Evolutionary conservation across 129 eudicot species (phyloP), one percentile per base, ranked within the genome.

Genomic region (Escallonia herrerae): DNA sequence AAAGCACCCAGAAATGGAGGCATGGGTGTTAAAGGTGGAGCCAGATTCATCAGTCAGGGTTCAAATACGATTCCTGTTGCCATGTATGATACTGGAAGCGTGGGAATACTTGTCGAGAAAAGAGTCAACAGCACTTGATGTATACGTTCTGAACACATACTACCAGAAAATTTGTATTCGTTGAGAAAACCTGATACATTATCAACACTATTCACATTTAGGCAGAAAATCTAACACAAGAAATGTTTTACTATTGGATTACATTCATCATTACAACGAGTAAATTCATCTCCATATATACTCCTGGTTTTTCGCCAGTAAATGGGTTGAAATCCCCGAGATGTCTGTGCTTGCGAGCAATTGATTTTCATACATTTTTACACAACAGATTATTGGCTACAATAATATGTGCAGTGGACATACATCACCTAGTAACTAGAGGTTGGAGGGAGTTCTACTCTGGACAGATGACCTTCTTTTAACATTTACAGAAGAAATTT

Each of bases 341-440:
- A 56, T 41, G 5, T 52, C 61, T 66, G 40, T 54, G 58, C 2
- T 7, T 44, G 53, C 8, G 40, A 14, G 61, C 15, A 15, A 40
- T 51, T 66, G 51, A 5, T 54, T 66, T 41, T 53, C 51, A 41
- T 50, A 52, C 5, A 52, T 53, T 61, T 49, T 8, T 56, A 66
- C 48, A 53, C 47, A 51, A 33, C n/a, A 61, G 53, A 40, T 39
- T 22, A 40, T 39, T 22, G 33, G 33, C 33, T 66, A 51, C 51
- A 65, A 3, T n/a, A 15, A 64, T 52, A 53, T 53, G 58, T 53
- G 22, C 58, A 13, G 15, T 3, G 13, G 22, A 8, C 15, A 40
- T 66, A 41, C 50, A 66, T 66, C 9, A 54, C 14, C 22, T 22
- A 22, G 33, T 22, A 22, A 22, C 33, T 22, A 53, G 15, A 53